Evolutionary conservation across 2,329 filamentous ascomycete species (phyloP), one percentile per base, ranked within the genome.

Genomic region (Fusarium annulatum): DNA sequence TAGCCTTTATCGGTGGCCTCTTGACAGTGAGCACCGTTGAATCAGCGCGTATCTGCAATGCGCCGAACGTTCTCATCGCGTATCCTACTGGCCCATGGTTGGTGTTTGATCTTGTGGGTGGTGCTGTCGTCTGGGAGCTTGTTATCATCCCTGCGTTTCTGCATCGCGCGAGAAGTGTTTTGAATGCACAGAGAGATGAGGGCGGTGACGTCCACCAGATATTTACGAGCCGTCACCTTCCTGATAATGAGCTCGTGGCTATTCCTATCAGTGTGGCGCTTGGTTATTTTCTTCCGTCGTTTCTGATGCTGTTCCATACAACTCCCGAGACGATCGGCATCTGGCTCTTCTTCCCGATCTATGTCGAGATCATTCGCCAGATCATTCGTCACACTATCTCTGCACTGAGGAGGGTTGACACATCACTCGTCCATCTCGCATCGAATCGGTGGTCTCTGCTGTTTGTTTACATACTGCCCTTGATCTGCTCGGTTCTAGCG

Each of bases 281-380:
- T 15, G 87, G 87, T 39, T 88, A 83, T 71, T 80, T 86, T 48
- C 69, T 86, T 4, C 87, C 87, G 0, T 85, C 86, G 2, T 43
- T 84, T 8, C 66, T 85, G 39, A 86, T 88, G 84, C 81, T 89
- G n/a, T 72, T 81, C n/a, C 71, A 83, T 53, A 81, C 81, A 55
- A 72, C 81, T 1, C 81, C 85, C 1, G 72, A 72, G 18, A 73
- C 81, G 26, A 82, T 88, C 38, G 73, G 80, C 11, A 62, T 83
- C n/a, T 89, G 87, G 87, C 81, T 89, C 19, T 83, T 88, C 76
- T 88, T 87, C 77, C 87, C 87, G 0, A 62, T 87, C 49, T 86
- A 85, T 78, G 86, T 88, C 3, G 82, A 84, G 5, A 65, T 85
- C 16, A 67, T 86, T 23, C 85, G 86, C 1, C 80, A 82, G 59